phyloP scores from a whole-genome alignment of 306 rosid genomes.

The Albizia julibrissin region DNA sequence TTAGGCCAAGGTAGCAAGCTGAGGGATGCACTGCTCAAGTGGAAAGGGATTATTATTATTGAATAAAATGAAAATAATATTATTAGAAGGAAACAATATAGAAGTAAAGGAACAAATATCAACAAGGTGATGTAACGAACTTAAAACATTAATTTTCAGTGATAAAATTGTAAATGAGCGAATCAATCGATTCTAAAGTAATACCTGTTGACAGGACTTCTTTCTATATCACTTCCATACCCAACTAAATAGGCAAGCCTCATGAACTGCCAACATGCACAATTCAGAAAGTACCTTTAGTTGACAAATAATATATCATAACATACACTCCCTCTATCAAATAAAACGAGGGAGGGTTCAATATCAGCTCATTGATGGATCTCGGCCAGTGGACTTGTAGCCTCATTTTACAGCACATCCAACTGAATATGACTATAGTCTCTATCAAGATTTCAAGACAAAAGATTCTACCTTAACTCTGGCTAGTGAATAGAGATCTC shows the following conservation, averaged over 20 bases:
- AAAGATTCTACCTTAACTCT: slow-evolving; percentile 77
- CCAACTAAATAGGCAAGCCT: slow-evolving; percentile 98
- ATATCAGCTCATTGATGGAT: slow-evolving; percentile 24
- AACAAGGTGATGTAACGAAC: slow-evolving; percentile 16
- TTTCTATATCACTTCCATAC: slow-evolving; percentile 81
- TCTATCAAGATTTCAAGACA: slow-evolving; percentile 22
- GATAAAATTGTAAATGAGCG: slow-evolving; percentile 22
- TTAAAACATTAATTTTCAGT: slow-evolving; percentile 13
- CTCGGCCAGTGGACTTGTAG: slow-evolving; percentile 22
- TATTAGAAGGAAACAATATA: slow-evolving; percentile 11
- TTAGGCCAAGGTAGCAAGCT: slow-evolving; percentile 99
- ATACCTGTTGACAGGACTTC: slow-evolving; percentile 98
- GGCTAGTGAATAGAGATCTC: slow-evolving; percentile 91
- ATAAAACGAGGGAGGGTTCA: slow-evolving; percentile 19
- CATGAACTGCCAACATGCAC: slow-evolving; percentile 81
- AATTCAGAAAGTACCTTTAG: slow-evolving; percentile 31
- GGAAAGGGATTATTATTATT: slow-evolving; percentile 16
- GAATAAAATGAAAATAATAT: background rate
- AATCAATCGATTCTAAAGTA: slow-evolving; percentile 31
- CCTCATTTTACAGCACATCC: slow-evolving; percentile 29
- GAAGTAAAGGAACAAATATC: slow-evolving; percentile 14
- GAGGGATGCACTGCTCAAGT: slow-evolving; percentile 77
- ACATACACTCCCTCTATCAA: slow-evolving; percentile 21
- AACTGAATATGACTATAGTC: slow-evolving; percentile 25
- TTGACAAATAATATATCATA: slow-evolving; percentile 22